These are phyloP conservation scores for Albatrellus ellisii DNA, from an alignment of 768 basidiomycete genomes.

Conservation along the genomic window DNA sequence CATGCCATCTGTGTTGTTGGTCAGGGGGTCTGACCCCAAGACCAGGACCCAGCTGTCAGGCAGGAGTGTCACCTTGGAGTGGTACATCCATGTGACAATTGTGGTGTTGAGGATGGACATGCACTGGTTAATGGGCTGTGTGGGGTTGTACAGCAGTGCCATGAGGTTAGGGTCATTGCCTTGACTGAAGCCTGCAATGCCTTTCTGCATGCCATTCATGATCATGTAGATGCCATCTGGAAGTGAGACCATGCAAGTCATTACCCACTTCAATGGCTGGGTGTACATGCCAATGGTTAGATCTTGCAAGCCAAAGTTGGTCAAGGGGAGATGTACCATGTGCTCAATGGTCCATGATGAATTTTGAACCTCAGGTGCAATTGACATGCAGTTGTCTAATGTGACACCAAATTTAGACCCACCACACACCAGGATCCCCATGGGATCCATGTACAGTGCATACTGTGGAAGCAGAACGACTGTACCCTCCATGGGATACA, in stretches of 20 bases:
- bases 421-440: conserved; percentile 63
- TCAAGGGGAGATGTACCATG: conserved; percentile 38
- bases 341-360: conserved; percentile 62
- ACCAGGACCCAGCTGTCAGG: conserved; percentile 65
- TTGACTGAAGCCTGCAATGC: conserved; percentile 63
- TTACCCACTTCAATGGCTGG: conserved; percentile 59
- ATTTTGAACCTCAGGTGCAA: conserved; percentile 47
- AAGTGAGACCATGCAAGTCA: conserved; percentile 61
- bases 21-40: conserved; percentile 65
- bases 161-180: conserved; percentile 46
- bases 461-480: conserved; percentile 56
- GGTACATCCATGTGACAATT: conserved; percentile 64
- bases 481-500: conserved; percentile 69
- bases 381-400: conserved; percentile 61
- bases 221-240: conserved; percentile 71
- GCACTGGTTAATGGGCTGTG: conserved; percentile 41
- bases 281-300: background rate
- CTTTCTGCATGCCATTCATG: conserved; percentile 57
- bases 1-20: conserved; percentile 24
- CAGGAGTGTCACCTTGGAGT: conserved; percentile 63
- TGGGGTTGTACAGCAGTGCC: conserved; percentile 61
- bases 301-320: background rate
- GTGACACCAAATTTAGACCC: conserved; percentile 47
- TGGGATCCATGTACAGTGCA: conserved; percentile 61
- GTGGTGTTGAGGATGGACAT: conserved; percentile 55